A percentile compares a stretch with the other conserved stretches of the same genome.
phyloP scores from a whole-genome alignment of 257 asterid species.

The Ophiorrhiza pumila region DNA sequence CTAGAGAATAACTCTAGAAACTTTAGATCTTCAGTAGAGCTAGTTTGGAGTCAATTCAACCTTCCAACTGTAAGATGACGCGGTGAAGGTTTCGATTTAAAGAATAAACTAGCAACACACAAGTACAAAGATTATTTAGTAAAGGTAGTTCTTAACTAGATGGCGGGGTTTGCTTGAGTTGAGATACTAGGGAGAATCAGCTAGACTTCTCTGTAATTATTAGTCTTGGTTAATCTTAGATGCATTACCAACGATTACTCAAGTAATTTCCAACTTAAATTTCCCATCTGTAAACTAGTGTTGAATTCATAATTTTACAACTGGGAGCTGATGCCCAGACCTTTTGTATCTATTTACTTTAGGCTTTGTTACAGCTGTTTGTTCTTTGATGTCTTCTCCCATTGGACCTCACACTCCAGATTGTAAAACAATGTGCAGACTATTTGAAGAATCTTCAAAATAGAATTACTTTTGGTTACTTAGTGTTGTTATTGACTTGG shows the following conservation, averaged over 20 bases:
- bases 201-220: neutral
- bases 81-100: neutral
- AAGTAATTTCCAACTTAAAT: neutral
- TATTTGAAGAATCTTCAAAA: neutral
- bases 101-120: neutral
- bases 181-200: neutral
- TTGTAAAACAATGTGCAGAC: neutral
- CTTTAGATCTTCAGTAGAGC: neutral
- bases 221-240: neutral
- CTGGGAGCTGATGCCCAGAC: neutral
- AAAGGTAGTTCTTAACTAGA: neutral
- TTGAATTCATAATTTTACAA: neutral
- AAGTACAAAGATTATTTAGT: neutral
- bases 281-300: neutral
- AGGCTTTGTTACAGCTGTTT: neutral
- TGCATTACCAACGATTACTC: neutral
- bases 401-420: neutral
- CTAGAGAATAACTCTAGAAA: neutral
- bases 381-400: neutral
- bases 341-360: neutral
- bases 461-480: neutral
- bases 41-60: neutral
- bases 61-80: neutral
- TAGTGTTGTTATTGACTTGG: slow-evolving; percentile 6
- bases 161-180: neutral